phyloP scores from a whole-genome alignment of 139 green algal species.

The Tetraselmis chui region DNA sequence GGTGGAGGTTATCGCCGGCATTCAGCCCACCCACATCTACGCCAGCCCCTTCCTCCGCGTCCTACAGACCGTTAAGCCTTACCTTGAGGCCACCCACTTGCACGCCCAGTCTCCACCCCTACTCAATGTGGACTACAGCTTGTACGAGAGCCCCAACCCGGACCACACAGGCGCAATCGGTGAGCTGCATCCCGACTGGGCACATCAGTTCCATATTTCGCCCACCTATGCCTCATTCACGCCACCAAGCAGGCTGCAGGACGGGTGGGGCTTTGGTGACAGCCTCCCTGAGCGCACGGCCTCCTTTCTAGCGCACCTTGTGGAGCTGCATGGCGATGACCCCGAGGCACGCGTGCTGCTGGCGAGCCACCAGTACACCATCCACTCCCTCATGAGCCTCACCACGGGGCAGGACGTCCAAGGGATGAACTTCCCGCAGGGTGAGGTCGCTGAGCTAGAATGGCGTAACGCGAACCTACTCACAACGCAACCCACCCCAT shows the following conservation, averaged over 20 bases:
- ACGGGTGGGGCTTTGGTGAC: not conserved
- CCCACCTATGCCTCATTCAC: not conserved
- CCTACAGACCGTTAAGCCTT: constrained; percentile 1
- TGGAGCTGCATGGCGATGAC: not conserved
- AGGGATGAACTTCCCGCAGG: not conserved
- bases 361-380: not conserved
- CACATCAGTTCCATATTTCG: not conserved
- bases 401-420: not conserved
- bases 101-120: not conserved
- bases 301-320: not conserved
- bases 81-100: not conserved
- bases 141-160: constrained; percentile 7
- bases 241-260: not conserved
- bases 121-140: constrained; percentile 8
- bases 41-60: constrained; percentile 8
- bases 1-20: not conserved
- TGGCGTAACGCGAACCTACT: too few relatives aligned
- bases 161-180: not conserved
- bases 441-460: constrained; percentile 2
- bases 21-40: constrained; percentile 4
- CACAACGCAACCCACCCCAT: too few relatives aligned
- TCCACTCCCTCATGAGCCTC: constrained; percentile 3
- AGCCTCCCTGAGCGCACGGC: not conserved
- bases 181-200: not conserved
- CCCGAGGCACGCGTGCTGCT: not conserved